Conservation (phyloP, 108 stramenopile species). For the Cyclotella sp. region DNA sequence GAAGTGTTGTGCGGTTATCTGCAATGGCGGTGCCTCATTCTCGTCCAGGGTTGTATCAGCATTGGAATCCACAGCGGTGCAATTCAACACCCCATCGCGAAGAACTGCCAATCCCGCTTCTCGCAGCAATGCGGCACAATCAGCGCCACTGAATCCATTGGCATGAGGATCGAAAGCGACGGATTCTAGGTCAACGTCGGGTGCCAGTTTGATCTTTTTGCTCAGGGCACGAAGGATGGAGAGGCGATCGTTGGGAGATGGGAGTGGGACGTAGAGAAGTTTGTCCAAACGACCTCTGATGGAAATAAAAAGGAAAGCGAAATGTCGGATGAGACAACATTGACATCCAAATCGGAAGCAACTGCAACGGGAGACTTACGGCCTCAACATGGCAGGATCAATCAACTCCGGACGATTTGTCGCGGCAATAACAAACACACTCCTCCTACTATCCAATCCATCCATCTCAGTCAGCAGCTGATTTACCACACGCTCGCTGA, state of each 20-base stretch:
- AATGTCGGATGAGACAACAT: conserved; percentile 1
- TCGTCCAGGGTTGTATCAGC: conserved; percentile 17
- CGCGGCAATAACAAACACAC: conserved; percentile 95
- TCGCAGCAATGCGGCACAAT: conserved; percentile 88
- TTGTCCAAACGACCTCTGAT: conserved; percentile 92
- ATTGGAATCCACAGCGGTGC: conserved; percentile 4
- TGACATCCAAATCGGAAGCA: not conserved
- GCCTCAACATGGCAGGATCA: conserved; percentile 95
- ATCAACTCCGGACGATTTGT: conserved; percentile 96
- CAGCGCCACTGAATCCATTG: conserved; percentile 90
- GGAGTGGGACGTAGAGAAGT: conserved; percentile 91
- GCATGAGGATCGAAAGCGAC: conserved; percentile 76
- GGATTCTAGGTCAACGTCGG: conserved; percentile 71
- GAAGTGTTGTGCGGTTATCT: conserved; percentile 74
- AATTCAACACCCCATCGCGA: conserved; percentile 60
- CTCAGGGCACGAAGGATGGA: conserved; percentile 85
- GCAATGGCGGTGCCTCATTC: conserved; percentile 27
- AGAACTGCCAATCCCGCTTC: conserved; percentile 90
- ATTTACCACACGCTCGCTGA: conserved; percentile 96
- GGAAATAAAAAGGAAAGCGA: not conserved
- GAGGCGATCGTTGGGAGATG: conserved; percentile 83
- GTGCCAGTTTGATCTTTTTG: conserved; percentile 58
- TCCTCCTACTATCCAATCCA: conserved; percentile 92
- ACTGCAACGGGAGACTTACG: conserved; percentile 49
- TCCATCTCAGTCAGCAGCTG: conserved; percentile 99